Percentiles rank a stretch among this genome's conserved stretches.
Conservation (phyloP, 768 basidiomycete species). For the Grammothele lineata region DNA sequence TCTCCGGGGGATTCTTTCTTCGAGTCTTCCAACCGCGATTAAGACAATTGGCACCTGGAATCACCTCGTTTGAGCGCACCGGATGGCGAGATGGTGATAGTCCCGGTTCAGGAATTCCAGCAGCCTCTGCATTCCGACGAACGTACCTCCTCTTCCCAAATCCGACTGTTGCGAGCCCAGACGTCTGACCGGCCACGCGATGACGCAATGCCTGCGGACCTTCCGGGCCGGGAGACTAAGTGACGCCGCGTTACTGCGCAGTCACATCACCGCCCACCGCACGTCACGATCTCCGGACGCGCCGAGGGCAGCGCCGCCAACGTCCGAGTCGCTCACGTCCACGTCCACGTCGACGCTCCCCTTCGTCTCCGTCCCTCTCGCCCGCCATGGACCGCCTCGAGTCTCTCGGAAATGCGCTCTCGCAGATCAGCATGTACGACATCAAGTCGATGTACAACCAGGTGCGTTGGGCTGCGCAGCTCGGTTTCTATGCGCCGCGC, state of each 20-base stretch:
- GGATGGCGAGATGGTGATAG: no score
- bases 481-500: background rate
- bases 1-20: background rate
- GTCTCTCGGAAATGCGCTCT: slow-evolving; percentile 67
- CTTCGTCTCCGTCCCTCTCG: slow-evolving; percentile 5
- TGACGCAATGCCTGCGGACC: no score
- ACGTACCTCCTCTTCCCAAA: no score
- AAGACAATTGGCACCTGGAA: no score
- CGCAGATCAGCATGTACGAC: slow-evolving; percentile 87
- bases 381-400: slow-evolving; percentile 75
- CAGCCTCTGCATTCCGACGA: no score
- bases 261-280: background rate
- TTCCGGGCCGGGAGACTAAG: no score
- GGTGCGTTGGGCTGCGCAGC: slow-evolving; percentile 37
- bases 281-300: slow-evolving; percentile 1
- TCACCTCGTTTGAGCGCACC: no score
- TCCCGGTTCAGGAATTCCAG: no score
- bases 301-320: slow-evolving; percentile 9
- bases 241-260: no score
- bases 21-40: background rate
- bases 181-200: background rate
- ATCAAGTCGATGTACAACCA: slow-evolving; percentile 94
- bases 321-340: slow-evolving; percentile 11
- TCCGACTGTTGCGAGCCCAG: no score
- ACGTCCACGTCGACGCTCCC: slow-evolving; percentile 2